Base-by-base conservation (phyloP, 257 asterid genomes). In the Oldenlandia corymbosa region DNA sequence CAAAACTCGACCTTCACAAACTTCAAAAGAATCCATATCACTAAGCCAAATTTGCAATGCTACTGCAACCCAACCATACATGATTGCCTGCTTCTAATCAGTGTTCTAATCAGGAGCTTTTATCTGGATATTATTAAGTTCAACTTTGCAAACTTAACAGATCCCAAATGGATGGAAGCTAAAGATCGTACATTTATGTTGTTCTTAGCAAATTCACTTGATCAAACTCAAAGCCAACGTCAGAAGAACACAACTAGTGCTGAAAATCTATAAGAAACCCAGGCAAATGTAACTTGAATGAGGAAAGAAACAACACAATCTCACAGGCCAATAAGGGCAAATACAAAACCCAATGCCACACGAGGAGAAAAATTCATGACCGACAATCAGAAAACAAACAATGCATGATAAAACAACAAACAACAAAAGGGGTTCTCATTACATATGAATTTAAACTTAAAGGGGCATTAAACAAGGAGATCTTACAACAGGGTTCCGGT, bases 401-500 rank as follows among this genome's bases (percentile, higher is more conserved):
- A 45, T 11, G 45, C 12, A 10, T 7, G 17, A 31, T 30, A 13
- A n/a, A 61, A 60, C 41, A 64, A 13, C 24, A 32, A 46, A 24
- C 31, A 52, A 34, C 55, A 42, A 30, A 36, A 41, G 41, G 51
- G 7, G 17, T 3, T 47, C 30, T 37, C 48, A 1, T 24, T 12
- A 3, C 18, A 20, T 24, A 55, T 18, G 27, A 21, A 41, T 45
- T 32, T 21, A 72, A 47, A 50, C 11, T 2, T 32, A 23, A 27
- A 8, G 24, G 13, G 16, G 39, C 7, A 28, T 7, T 9, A 32
- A 53, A 48, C 56, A 51, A 0, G 42, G 70, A 66, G 71, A 69
- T 73, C 88, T 83, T 76, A 93, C 99, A 58, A 93, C 79, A 59
- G 99, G 96, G 74, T 90, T 93, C 10, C 94, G 84, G 58, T 90